A percentile compares a stretch with the other conserved stretches of the same genome.
These are phyloP conservation scores for Gloeopeniophorella convolvens DNA, from an alignment of 768 basidiomycete species.

Conservation along the genomic window DNA sequence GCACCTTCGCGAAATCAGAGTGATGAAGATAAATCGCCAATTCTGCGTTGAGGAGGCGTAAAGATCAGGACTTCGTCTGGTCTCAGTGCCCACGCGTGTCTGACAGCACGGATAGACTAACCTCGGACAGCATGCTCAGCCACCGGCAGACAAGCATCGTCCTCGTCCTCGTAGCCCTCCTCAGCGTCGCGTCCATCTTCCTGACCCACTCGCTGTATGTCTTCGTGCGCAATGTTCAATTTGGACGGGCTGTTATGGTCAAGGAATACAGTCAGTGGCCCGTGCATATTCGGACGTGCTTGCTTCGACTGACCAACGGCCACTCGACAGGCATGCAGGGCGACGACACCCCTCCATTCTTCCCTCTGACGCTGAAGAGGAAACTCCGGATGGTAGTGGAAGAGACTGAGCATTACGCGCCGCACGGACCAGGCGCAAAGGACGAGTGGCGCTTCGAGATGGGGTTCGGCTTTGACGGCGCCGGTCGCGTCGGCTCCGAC, in stretches of 20 bases:
- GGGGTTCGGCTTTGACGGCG: constrained; percentile 7
- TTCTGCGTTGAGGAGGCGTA: too few relatives aligned
- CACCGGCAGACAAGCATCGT: not conserved
- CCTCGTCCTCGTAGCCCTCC: not conserved
- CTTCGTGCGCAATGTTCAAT: not conserved
- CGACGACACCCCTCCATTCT: constrained; percentile 1
- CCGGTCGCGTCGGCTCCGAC: not conserved
- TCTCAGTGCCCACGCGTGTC: too few relatives aligned
- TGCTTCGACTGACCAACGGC: not conserved
- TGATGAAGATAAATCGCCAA: not conserved
- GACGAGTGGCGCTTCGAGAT: constrained; percentile 1
- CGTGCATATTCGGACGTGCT: not conserved
- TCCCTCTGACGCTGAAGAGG: not conserved
- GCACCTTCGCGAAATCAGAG: not conserved
- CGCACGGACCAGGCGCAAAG: not conserved
- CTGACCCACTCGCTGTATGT: not conserved
- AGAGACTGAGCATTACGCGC: constrained; percentile 2
- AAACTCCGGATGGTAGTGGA: constrained; percentile 9
- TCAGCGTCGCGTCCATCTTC: constrained; percentile 1
- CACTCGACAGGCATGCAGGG: constrained; percentile 1
- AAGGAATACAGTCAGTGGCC: constrained; percentile 3
- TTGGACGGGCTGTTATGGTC: not conserved
- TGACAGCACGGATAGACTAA: too few relatives aligned
- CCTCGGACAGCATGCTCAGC: not conserved
- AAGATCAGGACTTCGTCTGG: too few relatives aligned